Evolutionary conservation across 768 basidiomycete species (phyloP).

Genomic region (Mycena latifolia): DNA sequence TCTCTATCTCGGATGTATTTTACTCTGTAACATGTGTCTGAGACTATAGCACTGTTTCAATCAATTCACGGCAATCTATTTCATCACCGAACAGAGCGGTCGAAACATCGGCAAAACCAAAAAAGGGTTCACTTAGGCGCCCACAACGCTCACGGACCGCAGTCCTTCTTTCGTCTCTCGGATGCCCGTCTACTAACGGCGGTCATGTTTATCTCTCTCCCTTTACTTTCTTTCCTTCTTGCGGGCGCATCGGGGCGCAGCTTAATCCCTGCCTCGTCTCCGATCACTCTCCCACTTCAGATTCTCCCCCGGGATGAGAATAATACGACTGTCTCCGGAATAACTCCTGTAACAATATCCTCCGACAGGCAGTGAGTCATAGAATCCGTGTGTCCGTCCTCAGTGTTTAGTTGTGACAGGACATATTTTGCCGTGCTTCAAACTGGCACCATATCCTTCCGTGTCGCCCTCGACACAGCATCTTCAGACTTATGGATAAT

Average conservation of each 20-base stretch:
- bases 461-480: slow-evolving; percentile 80
- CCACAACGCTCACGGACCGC: neutral
- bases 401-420: slow-evolving; percentile 49
- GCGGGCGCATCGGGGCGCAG: slow-evolving; percentile 38
- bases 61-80: neutral
- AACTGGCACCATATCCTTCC: slow-evolving; percentile 73
- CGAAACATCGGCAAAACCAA: too few species aligned
- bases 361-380: slow-evolving; percentile 55
- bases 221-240: slow-evolving; percentile 37
- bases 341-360: slow-evolving; percentile 59
- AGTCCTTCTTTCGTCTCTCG: neutral
- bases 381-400: neutral
- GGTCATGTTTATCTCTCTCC: slow-evolving; percentile 27
- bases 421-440: slow-evolving; percentile 76
- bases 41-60: slow-evolving; percentile 29
- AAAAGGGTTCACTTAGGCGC: neutral
- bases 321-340: slow-evolving; percentile 42
- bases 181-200: neutral
- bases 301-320: slow-evolving; percentile 13
- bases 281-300: slow-evolving; percentile 44
- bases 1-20: slow-evolving; percentile 33
- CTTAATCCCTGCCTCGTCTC: slow-evolving; percentile 39
- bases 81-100: too few species aligned
- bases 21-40: slow-evolving; percentile 39
- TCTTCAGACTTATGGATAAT: slow-evolving; percentile 81